Base-by-base conservation (phyloP, 768 basidiomycete species). In the Suillus discolor region DNA sequence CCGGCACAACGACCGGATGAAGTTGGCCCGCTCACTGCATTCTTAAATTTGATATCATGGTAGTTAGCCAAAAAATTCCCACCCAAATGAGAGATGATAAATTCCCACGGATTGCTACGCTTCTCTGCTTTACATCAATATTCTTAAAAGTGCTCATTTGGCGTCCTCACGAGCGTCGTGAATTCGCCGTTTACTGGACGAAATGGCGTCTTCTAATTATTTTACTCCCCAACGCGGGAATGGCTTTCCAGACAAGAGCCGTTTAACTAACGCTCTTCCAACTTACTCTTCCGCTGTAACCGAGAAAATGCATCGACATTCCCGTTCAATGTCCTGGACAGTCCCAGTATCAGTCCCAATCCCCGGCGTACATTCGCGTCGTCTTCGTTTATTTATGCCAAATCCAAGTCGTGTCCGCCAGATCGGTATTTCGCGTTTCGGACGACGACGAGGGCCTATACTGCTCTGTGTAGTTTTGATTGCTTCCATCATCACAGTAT, bases 371-470 rank as follows among this genome's bases (percentile, higher is more conserved):
- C 83, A 77, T 65, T 79, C 83, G 20, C 88, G 87, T 66, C 79
- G 83, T 47, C 71, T 90, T 18, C 86, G 85, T 18, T 69, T 93
- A 59, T 81, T 83, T 70, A 69, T 89, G 62, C 87, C 86, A 65
- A 90, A 92, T 73, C 81, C 88, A 25, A 76, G 80, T 23, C 85
- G 85, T 69, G 71, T 92, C 65, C 86, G 90, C 76, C 83, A 86
- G 57, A 81, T 82, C 70, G 81, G 80, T 66, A 76, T 86, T 63
- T 75, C 82, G 61, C 87, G 85, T 59, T 85, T 90, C 70, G 87
- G 88, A 39, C 81, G 87, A 53, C 80, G 83, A 75, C 79, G 86
- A 67, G 88, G 89, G 4, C 82, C 83, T 16, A 68, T 87, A 61
- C 69, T 90, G 45, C 75, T 91, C 28, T 81, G 80, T 59, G 39